Conservation (phyloP, 2,329 filamentous ascomycete genomes). For the Anthostomella pinea region DNA sequence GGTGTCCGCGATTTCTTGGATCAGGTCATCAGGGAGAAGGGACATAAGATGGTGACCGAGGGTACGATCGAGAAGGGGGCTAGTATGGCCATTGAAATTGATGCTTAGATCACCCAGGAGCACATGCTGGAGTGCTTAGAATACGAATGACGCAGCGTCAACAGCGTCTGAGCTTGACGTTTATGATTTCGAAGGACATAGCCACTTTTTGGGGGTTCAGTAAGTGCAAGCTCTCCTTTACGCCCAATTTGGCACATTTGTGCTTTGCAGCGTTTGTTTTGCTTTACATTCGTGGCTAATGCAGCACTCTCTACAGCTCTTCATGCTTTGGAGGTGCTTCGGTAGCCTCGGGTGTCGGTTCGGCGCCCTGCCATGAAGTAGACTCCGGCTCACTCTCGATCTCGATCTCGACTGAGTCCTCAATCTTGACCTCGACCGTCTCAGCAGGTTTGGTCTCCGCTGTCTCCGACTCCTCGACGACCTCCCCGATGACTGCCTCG, state of each 20-base stretch:
- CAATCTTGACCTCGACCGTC: slow-evolving; percentile 40
- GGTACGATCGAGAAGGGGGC: slow-evolving; percentile 49
- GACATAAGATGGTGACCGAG: slow-evolving; percentile 60
- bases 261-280: no score
- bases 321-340: slow-evolving; percentile 39
- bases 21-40: slow-evolving; percentile 70
- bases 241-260: no score
- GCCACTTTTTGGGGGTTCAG: no score
- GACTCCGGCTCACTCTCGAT: slow-evolving; percentile 27
- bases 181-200: no score
- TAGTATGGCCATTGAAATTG: slow-evolving; percentile 51
- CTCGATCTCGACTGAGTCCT: slow-evolving; percentile 31
- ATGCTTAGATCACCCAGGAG: slow-evolving; percentile 31
- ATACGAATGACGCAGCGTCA: no score
- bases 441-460: slow-evolving; percentile 40
- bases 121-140: no score
- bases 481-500: slow-evolving; percentile 50
- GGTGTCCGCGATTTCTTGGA: slow-evolving; percentile 81
- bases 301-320: slow-evolving; percentile 41
- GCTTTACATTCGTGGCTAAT: slow-evolving; percentile 14
- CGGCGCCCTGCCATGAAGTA: slow-evolving; percentile 30
- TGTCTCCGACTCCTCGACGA: slow-evolving; percentile 36
- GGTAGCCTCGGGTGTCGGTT: slow-evolving; percentile 35
- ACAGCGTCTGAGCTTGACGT: no score
- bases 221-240: no score